Conservation (phyloP, 768 basidiomycete species). For the Epithele typhae region DNA sequence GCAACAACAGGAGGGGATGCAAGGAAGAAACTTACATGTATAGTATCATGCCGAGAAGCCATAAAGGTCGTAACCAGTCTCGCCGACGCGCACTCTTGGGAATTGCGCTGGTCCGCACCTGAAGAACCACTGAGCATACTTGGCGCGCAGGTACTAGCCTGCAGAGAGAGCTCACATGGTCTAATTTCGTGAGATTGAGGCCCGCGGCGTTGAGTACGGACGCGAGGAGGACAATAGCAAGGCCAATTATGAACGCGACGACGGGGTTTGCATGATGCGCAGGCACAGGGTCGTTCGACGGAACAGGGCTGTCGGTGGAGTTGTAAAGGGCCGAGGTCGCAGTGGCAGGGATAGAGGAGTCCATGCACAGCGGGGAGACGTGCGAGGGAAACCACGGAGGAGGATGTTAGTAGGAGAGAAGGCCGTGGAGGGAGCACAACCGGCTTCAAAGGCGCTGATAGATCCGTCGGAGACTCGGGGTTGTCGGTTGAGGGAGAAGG, state of each 20-base stretch:
- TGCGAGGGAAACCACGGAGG: neutral
- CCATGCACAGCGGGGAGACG: slow-evolving; percentile 4
- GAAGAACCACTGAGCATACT: no score
- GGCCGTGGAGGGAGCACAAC: no score
- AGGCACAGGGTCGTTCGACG: slow-evolving; percentile 20
- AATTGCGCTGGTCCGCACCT: slow-evolving; percentile 70
- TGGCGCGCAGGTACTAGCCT: no score
- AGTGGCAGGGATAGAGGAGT: slow-evolving; percentile 3
- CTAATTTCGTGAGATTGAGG: slow-evolving; percentile 92
- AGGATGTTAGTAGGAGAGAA: no score
- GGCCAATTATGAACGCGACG: slow-evolving; percentile 77
- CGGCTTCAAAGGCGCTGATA: no score
- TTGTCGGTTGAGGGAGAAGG: no score
- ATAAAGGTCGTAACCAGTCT: slow-evolving; percentile 82
- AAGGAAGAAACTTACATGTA: slow-evolving; percentile 66
- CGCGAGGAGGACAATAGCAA: slow-evolving; percentile 78
- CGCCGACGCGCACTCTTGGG: slow-evolving; percentile 70
- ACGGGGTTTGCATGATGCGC: slow-evolving; percentile 50
- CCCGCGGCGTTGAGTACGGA: slow-evolving; percentile 89
- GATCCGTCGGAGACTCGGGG: no score
- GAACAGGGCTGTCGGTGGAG: neutral
- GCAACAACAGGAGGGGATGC: no score
- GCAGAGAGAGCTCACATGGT: slow-evolving; percentile 72
- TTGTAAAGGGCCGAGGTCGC: slow-evolving; percentile 1
- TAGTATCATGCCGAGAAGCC: slow-evolving; percentile 89